Evolutionary conservation across 305 asterid species (phyloP), one percentile per base, ranked within the genome.

Genomic region (Galium porrigens): DNA sequence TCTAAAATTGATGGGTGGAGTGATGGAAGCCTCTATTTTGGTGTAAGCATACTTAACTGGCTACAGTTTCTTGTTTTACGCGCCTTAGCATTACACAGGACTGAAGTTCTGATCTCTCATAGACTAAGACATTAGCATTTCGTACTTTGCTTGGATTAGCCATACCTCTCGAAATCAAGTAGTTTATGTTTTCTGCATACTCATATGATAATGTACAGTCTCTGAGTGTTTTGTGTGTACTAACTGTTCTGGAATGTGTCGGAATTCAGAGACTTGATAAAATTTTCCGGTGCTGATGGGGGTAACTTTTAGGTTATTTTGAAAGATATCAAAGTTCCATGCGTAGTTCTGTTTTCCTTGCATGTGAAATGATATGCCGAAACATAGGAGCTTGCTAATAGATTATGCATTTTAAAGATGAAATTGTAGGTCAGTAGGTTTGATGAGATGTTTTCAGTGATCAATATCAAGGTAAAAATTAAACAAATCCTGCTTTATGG

Each of bases 1-100:
- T 89, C 95, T 64, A 92, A 92, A 77, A 90, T 92, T 83, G 99
- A 92, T 76, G 99, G 99, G 66, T 89, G 96, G 96, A 72, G 77
- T 72, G 96, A 87, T 65, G 95, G 95, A 58, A 95, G 86, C 76
- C 84, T 86, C 76, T 78, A 75, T 76, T 85, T 86, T 66, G 95
- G 87, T 69, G 98, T 84, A 84, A 84, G 75, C 68, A 63, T 73
- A 58, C 66, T 68, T 25, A 55, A 65, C 67, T 61, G 32, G 53
- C 63, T 27, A 39, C 34, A 51, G 64, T 67, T 68, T 18, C 57
- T 2, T 56, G 29, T 69, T 68, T n/a, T 56, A 36, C 53, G 27
- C 29, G 36, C 22, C 39, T 51, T 56, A n/a, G 15, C 54, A 36
- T 53, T 46, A 30, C 53, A 12, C 54, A 36, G 6, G 52, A 56